Evolutionary conservation across 306 rosid species (phyloP), one percentile per base, ranked within the genome.

Genomic region (Trifolium subterraneum): DNA sequence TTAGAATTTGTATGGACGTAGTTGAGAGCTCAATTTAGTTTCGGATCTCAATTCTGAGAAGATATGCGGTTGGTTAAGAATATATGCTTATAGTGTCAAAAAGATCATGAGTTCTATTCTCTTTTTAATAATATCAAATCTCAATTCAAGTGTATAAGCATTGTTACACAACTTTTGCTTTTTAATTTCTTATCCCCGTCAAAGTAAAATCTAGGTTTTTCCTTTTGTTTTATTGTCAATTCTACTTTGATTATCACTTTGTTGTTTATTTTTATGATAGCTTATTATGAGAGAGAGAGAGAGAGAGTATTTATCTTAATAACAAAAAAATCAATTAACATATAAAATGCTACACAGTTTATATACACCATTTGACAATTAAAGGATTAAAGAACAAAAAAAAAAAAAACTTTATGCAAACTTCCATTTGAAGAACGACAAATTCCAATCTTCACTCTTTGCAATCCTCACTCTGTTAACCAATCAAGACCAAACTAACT

Each of bases 371-470:
- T 15, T 56, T 41, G 42, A 29, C 79, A 50, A 52, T 39, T 16
- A 10, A 10, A 62, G 29, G 50, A 20, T 11, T 33, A n/a, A 52
- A 33, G 13, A 20, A 54, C 29, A 52, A 62, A 54, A 76, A 84
- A 62, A 54, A 76, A 84, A 72, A 78, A 50, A 72, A 16, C 61
- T 70, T 82, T 83, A 73, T 83, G 78, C 83, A 84, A 73, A 73
- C 81, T 69, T 64, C 33, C 83, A 76, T 80, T 74, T 73, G 54
- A 33, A 77, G 84, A 79, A 77, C 62, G 15, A 80, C 78, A 79
- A 74, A 81, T 64, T 73, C 68, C 78, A 72, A 66, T 77, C 79
- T 20, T 66, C 80, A 63, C 78, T 75, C 79, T 79, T 64, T 38
- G 72, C 79, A 42, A 47, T 29, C 42, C 60, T 29, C 61, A 69